Base-by-base conservation (phyloP, 2,329 filamentous ascomycete genomes). In the Chrysoporthe deuterocubensis region DNA sequence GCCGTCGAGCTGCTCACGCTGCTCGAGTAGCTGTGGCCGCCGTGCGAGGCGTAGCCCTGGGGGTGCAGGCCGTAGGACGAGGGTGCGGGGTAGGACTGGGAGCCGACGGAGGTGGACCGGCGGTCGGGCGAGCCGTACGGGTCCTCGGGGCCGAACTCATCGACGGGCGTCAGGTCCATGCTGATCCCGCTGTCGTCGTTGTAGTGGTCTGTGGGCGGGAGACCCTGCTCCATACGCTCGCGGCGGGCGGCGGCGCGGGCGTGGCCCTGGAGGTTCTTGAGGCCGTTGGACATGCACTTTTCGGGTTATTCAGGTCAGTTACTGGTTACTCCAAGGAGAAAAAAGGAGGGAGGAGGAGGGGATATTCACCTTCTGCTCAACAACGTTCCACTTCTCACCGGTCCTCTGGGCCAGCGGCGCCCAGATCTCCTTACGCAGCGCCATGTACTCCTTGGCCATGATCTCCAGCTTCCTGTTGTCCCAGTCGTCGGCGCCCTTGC, bases 381-480 rank as follows among this genome's bases (percentile, higher is more conserved):
- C 84, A 9, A 87, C 88, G 72, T 83, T 92, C 93, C 90, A 96
- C 86, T 87, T 92, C 85, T 97, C 93, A n/a, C 94, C 91, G 4
- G 91, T 87, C 66, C 82, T 81, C n/a, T 87, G 83, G 2, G 92
- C 92, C 34, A 97, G 84, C 4, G 88, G 83, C 66, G 85, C 85
- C 93, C 93, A 97, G 76, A 96, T 94, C 78, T 94, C 90, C 77
- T 91, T 90, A 65, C 94, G 87, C 81, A 92, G 87, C 70, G 84
- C 85, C 87, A 93, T 92, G 79, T 97, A 97, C 76, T 92, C 90
- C 76, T 87, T 87, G 48, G 92, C 91, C 52, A 97, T 82, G 11
- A 84, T 83, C 76, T 95, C 91, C 34, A 94, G 83, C 81, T 92
- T 92, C 72, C 89, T 83, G 26, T 86, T 86, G 74, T 95, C 92